Evolutionary conservation across 768 basidiomycete genomes (phyloP).

Genomic region (Pleurotus pulmonarius): DNA sequence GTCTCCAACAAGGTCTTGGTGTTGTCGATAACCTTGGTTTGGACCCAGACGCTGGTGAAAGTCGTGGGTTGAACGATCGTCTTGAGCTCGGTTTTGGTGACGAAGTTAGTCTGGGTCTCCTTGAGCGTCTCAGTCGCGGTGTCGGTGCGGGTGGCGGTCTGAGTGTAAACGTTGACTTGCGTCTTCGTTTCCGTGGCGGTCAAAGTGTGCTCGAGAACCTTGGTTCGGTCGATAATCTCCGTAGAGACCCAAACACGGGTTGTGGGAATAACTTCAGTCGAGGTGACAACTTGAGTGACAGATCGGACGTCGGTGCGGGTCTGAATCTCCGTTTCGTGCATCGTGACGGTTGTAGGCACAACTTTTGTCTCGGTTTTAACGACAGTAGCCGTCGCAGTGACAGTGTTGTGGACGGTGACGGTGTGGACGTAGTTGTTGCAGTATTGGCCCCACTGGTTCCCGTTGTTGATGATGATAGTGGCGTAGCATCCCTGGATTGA

Average conservation of each 20-base stretch:
- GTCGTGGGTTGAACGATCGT: conserved; percentile 58
- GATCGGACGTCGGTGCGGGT: conserved; percentile 36
- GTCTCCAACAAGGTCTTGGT: conserved; percentile 56
- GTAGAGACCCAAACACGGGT: conserved; percentile 68
- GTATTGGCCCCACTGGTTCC: conserved; percentile 17
- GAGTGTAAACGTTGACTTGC: conserved; percentile 49
- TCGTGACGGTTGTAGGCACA: conserved; percentile 36
- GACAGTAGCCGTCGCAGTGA: conserved; percentile 27
- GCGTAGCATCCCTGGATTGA: conserved; percentile 55
- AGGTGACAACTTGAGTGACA: conserved; percentile 43
- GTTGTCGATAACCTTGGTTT: conserved; percentile 57
- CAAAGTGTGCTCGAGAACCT: conserved; percentile 52
- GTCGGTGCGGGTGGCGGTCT: conserved; percentile 42
- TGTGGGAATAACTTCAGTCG: conserved; percentile 54
- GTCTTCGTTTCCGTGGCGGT: conserved; percentile 65
- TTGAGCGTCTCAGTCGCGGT: conserved; percentile 44
- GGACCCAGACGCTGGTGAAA: conserved; percentile 46
- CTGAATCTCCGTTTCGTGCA: conserved; percentile 25
- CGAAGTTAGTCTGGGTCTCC: conserved; percentile 53
- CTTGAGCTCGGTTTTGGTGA: conserved; percentile 49
- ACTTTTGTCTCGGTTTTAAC: conserved; percentile 20
- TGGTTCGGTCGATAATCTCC: conserved; percentile 55
- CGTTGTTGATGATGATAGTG: conserved; percentile 55
- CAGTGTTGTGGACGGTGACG: conserved; percentile 33
- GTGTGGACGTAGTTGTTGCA: conserved; percentile 24